Evolutionary conservation across 768 basidiomycete species (phyloP), one percentile per base, ranked within the genome.

Genomic region (Trametes punicea): DNA sequence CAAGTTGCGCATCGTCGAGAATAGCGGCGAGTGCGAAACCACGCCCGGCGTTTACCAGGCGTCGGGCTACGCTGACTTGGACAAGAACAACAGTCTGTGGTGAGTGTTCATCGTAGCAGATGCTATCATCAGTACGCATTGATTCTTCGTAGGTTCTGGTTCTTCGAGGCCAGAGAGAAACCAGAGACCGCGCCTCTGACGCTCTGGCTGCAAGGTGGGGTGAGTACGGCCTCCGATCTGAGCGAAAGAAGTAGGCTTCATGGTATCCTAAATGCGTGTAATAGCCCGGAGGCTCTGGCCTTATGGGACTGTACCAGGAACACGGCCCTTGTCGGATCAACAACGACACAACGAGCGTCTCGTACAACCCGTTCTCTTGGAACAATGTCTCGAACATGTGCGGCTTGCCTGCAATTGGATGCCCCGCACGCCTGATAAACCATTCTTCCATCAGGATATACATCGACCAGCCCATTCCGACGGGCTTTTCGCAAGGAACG

Each of bases 141-240:
- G 10, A 47, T 7, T 36, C 16, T n/a, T 13, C 0, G 1, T 41
- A 84, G 83, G 78, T 87, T 85, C 71, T 85, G 83, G 82, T 85
- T 82, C 71, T 85, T 87, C 61, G 83, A 73, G 9, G 77, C 84
- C 1, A 78, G 84, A 13, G 79, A 80, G 20, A 80, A 82, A 59
- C 77, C 83, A 0, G 75, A 76, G 23, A 82, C 74, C 0, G 84
- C 83, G 1, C 84, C 84, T n/a, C 73, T 87, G 18, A 74, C 79
- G 10, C 71, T 85, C 4, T 86, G 84, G 85, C 80, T 86, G 56
- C 85, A 86, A 66, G 84, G 84, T 20, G 73, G 72, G 6, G 72
- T 75, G 48, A 61, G 71, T 64, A 7, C 13, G 11, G 8, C 40
- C 8, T 15, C 16, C n/a, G 18, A 23, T 3, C 21, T 34, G 21